Conservation (phyloP, 2,329 filamentous ascomycete genomes). For the Beauveria rudraprayagi region DNA sequence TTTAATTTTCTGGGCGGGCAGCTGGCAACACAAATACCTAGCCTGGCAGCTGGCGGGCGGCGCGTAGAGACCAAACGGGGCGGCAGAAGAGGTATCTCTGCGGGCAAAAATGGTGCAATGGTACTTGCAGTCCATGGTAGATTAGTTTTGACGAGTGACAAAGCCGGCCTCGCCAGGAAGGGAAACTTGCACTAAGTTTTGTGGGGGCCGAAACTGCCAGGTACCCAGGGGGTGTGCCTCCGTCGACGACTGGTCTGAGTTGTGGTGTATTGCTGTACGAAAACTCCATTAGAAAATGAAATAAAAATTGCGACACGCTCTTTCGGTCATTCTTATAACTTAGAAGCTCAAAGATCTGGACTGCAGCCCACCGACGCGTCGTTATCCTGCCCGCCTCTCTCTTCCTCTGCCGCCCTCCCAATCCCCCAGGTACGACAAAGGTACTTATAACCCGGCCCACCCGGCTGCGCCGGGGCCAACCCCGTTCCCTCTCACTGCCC, state of each 20-base stretch:
- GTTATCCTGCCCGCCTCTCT: not conserved
- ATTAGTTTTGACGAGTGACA: constrained; percentile 3
- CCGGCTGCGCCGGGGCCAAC: constrained; percentile 7
- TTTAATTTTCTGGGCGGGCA: not conserved
- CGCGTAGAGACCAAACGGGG: not conserved
- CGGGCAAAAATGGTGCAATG: not conserved
- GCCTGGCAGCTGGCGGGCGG: not conserved
- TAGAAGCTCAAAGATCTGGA: not conserved
- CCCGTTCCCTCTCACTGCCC: constrained; percentile 1
- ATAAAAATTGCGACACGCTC: not conserved
- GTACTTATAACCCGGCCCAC: constrained; percentile 7
- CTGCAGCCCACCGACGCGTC: not conserved
- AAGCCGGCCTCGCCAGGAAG: constrained; percentile 2
- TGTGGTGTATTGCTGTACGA: not conserved
- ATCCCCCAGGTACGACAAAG: not conserved
- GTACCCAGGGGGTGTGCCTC: not conserved
- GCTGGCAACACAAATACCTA: not conserved
- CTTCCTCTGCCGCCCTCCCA: not conserved
- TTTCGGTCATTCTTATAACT: too few relatives aligned
- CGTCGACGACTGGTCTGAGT: not conserved
- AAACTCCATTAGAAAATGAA: not conserved
- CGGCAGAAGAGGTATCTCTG: not conserved
- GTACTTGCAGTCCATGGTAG: not conserved
- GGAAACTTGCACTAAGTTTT: constrained; percentile 5
- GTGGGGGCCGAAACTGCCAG: constrained; percentile 6